Base-by-base conservation (phyloP, 208 protist species). In the Wallacemonas sp. region DNA sequence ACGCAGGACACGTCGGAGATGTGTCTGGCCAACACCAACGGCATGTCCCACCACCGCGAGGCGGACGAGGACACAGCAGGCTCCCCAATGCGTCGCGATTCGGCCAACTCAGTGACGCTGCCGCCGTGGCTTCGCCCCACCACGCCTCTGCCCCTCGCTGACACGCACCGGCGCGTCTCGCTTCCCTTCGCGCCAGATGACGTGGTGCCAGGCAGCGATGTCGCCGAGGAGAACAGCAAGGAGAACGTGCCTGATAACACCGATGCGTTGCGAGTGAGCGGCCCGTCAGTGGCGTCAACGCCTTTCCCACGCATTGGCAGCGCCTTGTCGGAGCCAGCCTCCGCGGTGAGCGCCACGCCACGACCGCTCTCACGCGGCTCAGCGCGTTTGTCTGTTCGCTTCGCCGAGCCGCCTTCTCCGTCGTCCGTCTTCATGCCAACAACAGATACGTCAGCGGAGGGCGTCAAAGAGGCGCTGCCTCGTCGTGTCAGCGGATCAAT, bases 161-260 rank as follows among this genome's bases (percentile, higher is more conserved):
- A 26, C 3, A 31, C 51, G 5, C 51, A 31, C 6, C 24, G 41
- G 15, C 51, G 51, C n/a, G 51, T 33, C n/a, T 58, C 51, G 19
- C n/a, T 33, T 26, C 51, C 51, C 51, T 58, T 58, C 19, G 33
- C 51, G 8, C 1, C 30, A n/a, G 51, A 58, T 19, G 30, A 39
- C 3, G 51, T 42, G 12, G 17, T 58, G 15, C 51, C 51, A 4
- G 17, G 12, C 17, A 22, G 19, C 44, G 19, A n/a, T n/a, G n/a
- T n/a, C n/a, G n/a, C n/a, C n/a, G n/a, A n/a, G n/a, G n/a, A n/a
- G n/a, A n/a, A n/a, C n/a, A n/a, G n/a, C n/a, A n/a, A n/a, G n/a
- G n/a, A n/a, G n/a, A n/a, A n/a, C n/a, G n/a, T n/a, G n/a, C n/a
- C n/a, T n/a, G n/a, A n/a, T n/a, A n/a, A n/a, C n/a, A n/a, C n/a